Percentiles rank a stretch among this genome's conserved stretches.
Conservation (phyloP, 139 green algal genomes). For the Asterochloris sp. region DNA sequence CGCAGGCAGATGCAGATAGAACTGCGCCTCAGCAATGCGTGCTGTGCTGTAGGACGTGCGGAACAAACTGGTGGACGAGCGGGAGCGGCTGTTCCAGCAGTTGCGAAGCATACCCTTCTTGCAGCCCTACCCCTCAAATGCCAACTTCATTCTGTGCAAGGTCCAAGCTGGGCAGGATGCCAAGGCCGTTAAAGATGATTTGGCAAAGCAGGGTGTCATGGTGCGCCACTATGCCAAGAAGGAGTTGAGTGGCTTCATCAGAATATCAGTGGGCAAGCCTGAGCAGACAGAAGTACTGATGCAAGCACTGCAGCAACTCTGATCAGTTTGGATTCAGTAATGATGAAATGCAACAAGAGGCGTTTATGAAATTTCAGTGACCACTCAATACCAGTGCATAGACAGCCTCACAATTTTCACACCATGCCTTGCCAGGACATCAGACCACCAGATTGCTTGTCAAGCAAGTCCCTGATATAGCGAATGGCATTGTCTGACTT, state of each 20-base stretch:
- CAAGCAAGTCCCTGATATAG: neutral
- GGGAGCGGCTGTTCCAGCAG: slow-evolving; percentile 57
- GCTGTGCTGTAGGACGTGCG: slow-evolving; percentile 44
- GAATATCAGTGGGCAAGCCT: slow-evolving; percentile 90
- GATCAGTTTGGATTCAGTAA: neutral
- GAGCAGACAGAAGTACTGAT: slow-evolving; percentile 92
- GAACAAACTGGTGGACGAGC: slow-evolving; percentile 81
- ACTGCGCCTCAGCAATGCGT: neutral
- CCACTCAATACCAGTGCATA: too few species aligned
- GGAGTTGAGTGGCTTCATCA: slow-evolving; percentile 86
- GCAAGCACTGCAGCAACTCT: slow-evolving; percentile 43
- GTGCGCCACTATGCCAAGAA: slow-evolving; percentile 93
- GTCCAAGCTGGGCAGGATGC: slow-evolving; percentile 68
- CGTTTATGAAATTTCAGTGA: too few species aligned
- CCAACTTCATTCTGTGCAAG: slow-evolving; percentile 97
- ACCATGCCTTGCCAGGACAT: neutral
- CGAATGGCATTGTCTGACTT: slow-evolving; percentile 6
- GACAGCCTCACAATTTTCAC: too few species aligned
- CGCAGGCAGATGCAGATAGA: neutral
- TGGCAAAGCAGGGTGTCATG: slow-evolving; percentile 80
- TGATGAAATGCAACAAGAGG: too few species aligned
- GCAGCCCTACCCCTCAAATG: slow-evolving; percentile 84
- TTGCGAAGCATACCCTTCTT: slow-evolving; percentile 80
- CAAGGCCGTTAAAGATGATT: slow-evolving; percentile 68
- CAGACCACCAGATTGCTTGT: too few species aligned